Evolutionary conservation across 169 alveolate species (phyloP).

Genomic region (Amoebophrya sp.): DNA sequence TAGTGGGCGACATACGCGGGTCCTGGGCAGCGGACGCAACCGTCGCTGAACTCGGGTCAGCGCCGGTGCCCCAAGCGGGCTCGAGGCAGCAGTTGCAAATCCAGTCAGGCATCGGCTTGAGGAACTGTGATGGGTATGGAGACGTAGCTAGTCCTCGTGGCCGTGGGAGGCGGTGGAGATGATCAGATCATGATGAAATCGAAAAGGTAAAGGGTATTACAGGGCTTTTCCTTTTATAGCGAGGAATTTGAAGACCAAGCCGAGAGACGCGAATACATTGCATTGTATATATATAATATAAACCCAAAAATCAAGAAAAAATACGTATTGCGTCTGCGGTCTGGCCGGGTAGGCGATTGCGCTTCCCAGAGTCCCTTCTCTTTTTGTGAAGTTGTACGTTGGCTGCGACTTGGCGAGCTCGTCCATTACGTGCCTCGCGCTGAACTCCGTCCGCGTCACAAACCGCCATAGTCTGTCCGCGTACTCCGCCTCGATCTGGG

Average conservation of each 20-base stretch:
- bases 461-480: neutral
- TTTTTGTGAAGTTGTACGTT: too few relatives aligned
- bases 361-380: too few relatives aligned
- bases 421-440: neutral
- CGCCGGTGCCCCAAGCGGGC: neutral
- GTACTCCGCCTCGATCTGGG: neutral
- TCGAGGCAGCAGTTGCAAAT: neutral
- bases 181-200: too few relatives aligned
- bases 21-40: neutral
- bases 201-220: too few relatives aligned
- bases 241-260: neutral
- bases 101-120: neutral
- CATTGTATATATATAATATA: too few relatives aligned
- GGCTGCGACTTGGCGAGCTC: neutral
- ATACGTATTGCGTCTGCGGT: too few relatives aligned
- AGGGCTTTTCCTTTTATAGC: too few relatives aligned
- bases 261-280: too few relatives aligned
- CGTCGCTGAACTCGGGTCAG: neutral
- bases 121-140: neutral
- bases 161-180: neutral
- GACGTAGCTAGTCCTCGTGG: neutral
- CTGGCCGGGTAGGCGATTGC: too few relatives aligned
- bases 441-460: neutral
- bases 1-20: neutral
- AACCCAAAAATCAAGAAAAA: too few relatives aligned